Base-by-base conservation (phyloP, 768 basidiomycete species). In the Trametes punicea region DNA sequence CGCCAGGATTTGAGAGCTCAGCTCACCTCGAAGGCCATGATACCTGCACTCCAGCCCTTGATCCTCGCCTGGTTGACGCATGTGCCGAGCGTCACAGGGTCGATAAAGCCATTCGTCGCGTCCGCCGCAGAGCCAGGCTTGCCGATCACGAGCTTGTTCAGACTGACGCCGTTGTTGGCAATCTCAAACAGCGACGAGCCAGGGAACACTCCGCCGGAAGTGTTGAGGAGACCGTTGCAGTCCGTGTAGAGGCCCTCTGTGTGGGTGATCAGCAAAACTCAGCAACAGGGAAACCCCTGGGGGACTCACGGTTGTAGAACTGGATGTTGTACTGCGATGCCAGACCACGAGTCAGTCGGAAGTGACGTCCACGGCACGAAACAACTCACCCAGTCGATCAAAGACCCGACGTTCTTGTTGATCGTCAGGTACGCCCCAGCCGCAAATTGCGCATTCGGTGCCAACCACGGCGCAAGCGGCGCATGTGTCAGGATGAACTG, bases 61-160 rank as follows among this genome's bases (percentile, higher is more conserved):
- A 33, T 16, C 36, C 40, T 41, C 29, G 49, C 62, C 47, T 57
- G 46, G 46, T 51, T 29, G 41, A 53, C 30, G 55, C 38, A 62
- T 38, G 33, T 54, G 21, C 44, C 50, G 41, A 59, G 47, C 55
- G 55, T 51, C 42, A 47, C 39, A 26, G 58, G 52, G 52, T 71
- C 73, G 62, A 91, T 84, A 70, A 79, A 89, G 10, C 85, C 77
- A 33, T 74, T 67, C 68, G 56, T 76, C 74, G 51, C 71, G 73
- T 2, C 62, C 57, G 27, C 33, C 10, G 29, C 33, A 42, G 62
- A 64, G 13, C 72, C 67, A 2, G 86, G 87, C 68, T 90, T 90
- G 3, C 86, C 87, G 63, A 90, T 85, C 55, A 88, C 81, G 51
- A 88, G 74, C 70, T 90, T 88, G 65, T 77, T 69, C 40, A 81